Percentiles rank a stretch among this genome's conserved stretches.
Evolutionary conservation across 208 protist species (phyloP).

Genomic region (Acanthamoeba divionensis): DNA sequence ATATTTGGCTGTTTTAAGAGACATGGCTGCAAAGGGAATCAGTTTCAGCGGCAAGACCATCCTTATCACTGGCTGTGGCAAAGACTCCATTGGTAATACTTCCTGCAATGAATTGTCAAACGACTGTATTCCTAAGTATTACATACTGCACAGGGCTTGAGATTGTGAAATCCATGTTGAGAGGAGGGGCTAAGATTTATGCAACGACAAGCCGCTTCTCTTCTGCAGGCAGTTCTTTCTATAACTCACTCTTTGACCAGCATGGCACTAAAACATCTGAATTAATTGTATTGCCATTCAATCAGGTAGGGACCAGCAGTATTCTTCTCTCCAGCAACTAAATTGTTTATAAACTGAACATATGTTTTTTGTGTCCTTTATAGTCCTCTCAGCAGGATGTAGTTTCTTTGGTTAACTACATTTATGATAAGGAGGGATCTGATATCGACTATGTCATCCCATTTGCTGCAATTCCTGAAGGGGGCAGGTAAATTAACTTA

Average conservation of each 20-base stretch:
- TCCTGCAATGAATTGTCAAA: constrained; percentile 69
- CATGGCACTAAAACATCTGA: constrained; percentile 69
- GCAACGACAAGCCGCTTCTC: constrained; percentile 73
- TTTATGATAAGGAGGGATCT: constrained; percentile 70
- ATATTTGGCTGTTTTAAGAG: constrained; percentile 36
- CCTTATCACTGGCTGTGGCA: constrained; percentile 78
- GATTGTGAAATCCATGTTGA: constrained; percentile 50
- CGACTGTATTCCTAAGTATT: constrained; percentile 58
- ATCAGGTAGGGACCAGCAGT: constrained; percentile 52
- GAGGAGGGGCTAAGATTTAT: constrained; percentile 50
- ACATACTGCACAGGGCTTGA: too few species aligned
- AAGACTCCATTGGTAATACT: constrained; percentile 74
- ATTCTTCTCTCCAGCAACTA: not conserved
- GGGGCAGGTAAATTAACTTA: too few species aligned
- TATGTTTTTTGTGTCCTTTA: not conserved
- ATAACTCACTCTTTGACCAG: constrained; percentile 74
- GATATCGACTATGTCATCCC: constrained; percentile 81
- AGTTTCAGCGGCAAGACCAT: constrained; percentile 73
- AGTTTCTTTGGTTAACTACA: constrained; percentile 75
- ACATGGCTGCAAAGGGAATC: constrained; percentile 68
- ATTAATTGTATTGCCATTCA: constrained; percentile 79
- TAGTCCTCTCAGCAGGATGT: constrained; percentile 69
- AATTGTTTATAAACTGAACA: not conserved
- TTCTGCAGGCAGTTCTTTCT: constrained; percentile 62
- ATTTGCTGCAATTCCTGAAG: constrained; percentile 81